Percentiles rank a stretch among this genome's conserved stretches.
Conservation (phyloP, 2,329 filamentous ascomycete genomes). For the Aspergillus sp. region DNA sequence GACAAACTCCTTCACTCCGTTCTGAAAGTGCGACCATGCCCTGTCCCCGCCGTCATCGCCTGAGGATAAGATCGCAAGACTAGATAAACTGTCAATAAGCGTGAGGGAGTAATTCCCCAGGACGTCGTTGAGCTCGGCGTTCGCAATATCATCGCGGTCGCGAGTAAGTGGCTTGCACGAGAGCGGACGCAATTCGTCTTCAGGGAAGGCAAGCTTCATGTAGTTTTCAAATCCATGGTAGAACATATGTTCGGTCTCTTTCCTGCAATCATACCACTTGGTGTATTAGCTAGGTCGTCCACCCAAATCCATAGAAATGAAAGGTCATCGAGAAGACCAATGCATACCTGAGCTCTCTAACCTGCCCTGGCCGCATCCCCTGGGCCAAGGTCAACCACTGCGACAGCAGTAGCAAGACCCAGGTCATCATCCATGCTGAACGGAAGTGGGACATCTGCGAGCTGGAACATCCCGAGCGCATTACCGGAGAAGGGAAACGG, state of each 20-base stretch:
- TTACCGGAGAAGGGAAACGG: slow-evolving; percentile 26
- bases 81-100: slow-evolving; percentile 90
- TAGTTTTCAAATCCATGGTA: slow-evolving; percentile 97
- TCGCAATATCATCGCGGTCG: slow-evolving; percentile 71
- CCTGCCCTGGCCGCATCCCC: slow-evolving; percentile 31
- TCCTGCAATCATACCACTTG: slow-evolving; percentile 19
- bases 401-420: slow-evolving; percentile 25
- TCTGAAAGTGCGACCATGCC: slow-evolving; percentile 71
- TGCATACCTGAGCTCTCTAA: slow-evolving; percentile 31
- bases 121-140: slow-evolving; percentile 89
- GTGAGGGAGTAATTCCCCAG: slow-evolving; percentile 96
- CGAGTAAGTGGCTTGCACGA: slow-evolving; percentile 80
- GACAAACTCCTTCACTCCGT: slow-evolving; percentile 71
- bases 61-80: slow-evolving; percentile 83
- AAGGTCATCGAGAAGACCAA: not conserved
- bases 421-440: slow-evolving; percentile 29
- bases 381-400: slow-evolving; percentile 30
- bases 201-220: slow-evolving; percentile 88
- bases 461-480: slow-evolving; percentile 38
- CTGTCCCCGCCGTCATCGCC: slow-evolving; percentile 52
- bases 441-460: slow-evolving; percentile 30
- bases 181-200: slow-evolving; percentile 88
- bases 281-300: not conserved
- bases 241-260: slow-evolving; percentile 66
- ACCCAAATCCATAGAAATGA: not conserved